These are phyloP conservation scores for Verticillium albo-atrum DNA, from an alignment of 2,329 filamentous ascomycete genomes.

Conservation along the genomic window DNA sequence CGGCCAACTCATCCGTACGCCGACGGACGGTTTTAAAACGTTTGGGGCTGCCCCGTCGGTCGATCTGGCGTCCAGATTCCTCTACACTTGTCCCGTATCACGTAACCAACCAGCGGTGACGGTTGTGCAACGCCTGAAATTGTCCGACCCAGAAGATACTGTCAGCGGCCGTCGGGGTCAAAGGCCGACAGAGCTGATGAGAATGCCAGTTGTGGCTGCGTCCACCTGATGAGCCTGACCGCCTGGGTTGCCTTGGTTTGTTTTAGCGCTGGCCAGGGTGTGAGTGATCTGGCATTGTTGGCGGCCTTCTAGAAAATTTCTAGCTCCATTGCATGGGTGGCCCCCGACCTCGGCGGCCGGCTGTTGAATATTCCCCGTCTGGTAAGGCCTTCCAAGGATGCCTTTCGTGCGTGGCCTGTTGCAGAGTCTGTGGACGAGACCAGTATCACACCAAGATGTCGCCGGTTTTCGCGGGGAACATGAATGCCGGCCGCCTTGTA, in stretches of 20 bases:
- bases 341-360: neutral
- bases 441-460: neutral
- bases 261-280: neutral
- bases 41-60: neutral
- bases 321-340: neutral
- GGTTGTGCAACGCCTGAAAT: neutral
- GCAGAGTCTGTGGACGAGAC: neutral
- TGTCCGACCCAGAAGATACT: neutral
- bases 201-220: neutral
- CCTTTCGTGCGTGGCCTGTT: neutral
- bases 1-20: neutral
- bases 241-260: neutral
- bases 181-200: neutral
- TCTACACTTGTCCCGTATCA: neutral
- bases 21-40: neutral
- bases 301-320: neutral
- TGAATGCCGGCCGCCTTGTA: neutral
- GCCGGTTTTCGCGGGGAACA: neutral
- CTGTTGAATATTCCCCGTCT: neutral
- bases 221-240: neutral
- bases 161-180: neutral
- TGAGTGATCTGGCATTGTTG: neutral
- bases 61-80: neutral
- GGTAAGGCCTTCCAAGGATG: neutral
- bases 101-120: neutral